A percentile compares a stretch with the other conserved stretches of the same genome.
phyloP scores from a whole-genome alignment of 306 rosid genomes.

The Rubus idaeus region DNA sequence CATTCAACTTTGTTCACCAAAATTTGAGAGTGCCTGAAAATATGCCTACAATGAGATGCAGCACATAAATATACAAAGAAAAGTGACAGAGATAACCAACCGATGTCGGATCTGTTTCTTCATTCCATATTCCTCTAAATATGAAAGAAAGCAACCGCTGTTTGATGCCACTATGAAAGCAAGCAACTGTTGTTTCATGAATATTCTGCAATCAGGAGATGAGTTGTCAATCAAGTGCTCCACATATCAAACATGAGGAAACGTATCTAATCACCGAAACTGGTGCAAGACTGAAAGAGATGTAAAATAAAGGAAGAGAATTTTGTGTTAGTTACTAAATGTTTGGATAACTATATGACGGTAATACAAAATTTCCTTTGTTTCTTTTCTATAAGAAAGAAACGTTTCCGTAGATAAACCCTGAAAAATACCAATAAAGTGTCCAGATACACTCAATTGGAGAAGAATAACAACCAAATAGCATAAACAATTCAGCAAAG shows the following conservation, averaged over 20 bases:
- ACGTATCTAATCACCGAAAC: conserved; percentile 1
- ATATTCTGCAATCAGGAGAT: conserved; percentile 52
- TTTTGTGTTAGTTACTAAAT: not conserved
- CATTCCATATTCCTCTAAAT: conserved; percentile 80
- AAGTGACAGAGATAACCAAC: conserved; percentile 47
- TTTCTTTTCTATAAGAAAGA: not conserved
- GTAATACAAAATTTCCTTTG: not conserved
- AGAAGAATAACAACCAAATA: not conserved
- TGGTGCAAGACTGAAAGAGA: not conserved
- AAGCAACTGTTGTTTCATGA: conserved; percentile 30
- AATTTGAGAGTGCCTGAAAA: not conserved
- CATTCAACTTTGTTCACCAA: not conserved
- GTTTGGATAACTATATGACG: not conserved
- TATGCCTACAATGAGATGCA: conserved; percentile 4
- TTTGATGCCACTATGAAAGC: conserved; percentile 79
- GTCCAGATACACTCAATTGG: not conserved
- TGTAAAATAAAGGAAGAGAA: not conserved
- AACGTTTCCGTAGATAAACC: not conserved
- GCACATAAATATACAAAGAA: conserved; percentile 23
- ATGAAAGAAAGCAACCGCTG: conserved; percentile 94
- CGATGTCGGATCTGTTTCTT: conserved; percentile 76
- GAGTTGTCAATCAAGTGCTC: conserved; percentile 30
- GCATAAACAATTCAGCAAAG: not conserved
- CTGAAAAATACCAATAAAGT: not conserved
- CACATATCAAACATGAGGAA: conserved; percentile 25